Evolutionary conservation across 208 protist species (phyloP), one percentile per base, ranked within the genome.

Genomic region (Tritrichomonas musculus): DNA sequence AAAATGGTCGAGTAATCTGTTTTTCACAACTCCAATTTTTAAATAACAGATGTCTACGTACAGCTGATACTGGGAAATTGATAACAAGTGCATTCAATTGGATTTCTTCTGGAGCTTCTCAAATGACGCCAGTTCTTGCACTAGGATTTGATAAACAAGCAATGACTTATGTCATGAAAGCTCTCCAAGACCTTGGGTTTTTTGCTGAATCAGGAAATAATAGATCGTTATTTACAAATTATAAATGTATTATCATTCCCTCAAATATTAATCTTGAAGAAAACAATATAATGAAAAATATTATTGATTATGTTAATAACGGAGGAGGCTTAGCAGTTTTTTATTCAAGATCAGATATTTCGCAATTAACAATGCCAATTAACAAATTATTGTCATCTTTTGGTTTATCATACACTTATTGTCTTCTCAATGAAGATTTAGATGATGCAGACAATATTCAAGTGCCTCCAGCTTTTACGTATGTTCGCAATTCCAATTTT

Each of bases 21-120:
- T 82, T 82, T 53, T 49, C 73, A 25, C 73, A 82, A n/a, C 33
- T 82, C 27, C 33, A 82, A 41, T 82, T 82, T 82, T 41, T 82
- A 11, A n/a, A 0, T 30, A 49, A 5, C 41, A 41, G 57, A 57
- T 27, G 33, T 53, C 33, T 88, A 3, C 44, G 39, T 8, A 44
- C 25, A 41, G 44, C 27, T 39, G 77, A 88, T 60, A 88, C 77
- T 3, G 20, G 27, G 8, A 47, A 47, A 53, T 39, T 88, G 17
- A 88, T 88, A 47, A 14, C 47, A 27, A 88, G 57, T n/a, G 33
- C 27, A 41, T n/a, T 88, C 1, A 88, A 57, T 30, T 88, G 77
- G 77, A 8, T 57, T 39, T 3, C 77, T 20, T 20, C 27, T 20
- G 47, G 47, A 27, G 0, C 17, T 1, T 17, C 41, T 1, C n/a